Evolutionary conservation across 768 basidiomycete genomes (phyloP), one percentile per base, ranked within the genome.

Genomic region (Suillus placidus): DNA sequence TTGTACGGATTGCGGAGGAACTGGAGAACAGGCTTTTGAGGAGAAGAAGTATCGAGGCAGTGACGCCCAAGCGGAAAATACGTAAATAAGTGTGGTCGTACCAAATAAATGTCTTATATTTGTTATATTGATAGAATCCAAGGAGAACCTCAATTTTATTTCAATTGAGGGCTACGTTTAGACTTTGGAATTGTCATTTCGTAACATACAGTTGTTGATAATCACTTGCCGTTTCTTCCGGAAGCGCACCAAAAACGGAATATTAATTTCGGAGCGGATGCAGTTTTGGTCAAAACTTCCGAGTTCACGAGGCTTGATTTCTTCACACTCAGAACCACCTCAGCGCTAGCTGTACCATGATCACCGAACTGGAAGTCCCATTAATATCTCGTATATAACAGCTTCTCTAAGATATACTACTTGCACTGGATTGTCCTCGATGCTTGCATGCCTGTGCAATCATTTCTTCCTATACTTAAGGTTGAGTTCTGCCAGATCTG

Each of bases 31-130:
- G 71, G 75, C 57, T 76, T 76, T 78, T 78, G 75, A 76, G 76
- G 75, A 67, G 56, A 73, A 69, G 68, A 67, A 76, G 67, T 71
- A 71, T 77, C 75, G 71, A 78, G 76, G 76, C 76, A 57, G 76
- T 77, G 78, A 76, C 66, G 66, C 69, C 49, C 58, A 52, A 56
- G 61, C 45, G 73, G 74, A 68, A 71, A 78, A 77, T 75, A 77
- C 77, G 77, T 78, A 77, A 77, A 20, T 52, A n/a, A 60, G 64
- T 67, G 64, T 63, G 30, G 57, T 9, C 14, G 10, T 37, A 65
- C 65, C 40, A 66, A 51, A 58, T 74, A 73, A 69, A 72, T 73
- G 68, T 66, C 60, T 67, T 64, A 49, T 47, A 55, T 62, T 64
- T 55, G 71, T 77, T 73, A 67, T 73, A 67, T 72, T 73, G 64